Percentiles rank a stretch among this genome's conserved stretches.
Evolutionary conservation across 1,284 basidiomycete genomes (phyloP).

Genomic region (Sparassis latifolia): DNA sequence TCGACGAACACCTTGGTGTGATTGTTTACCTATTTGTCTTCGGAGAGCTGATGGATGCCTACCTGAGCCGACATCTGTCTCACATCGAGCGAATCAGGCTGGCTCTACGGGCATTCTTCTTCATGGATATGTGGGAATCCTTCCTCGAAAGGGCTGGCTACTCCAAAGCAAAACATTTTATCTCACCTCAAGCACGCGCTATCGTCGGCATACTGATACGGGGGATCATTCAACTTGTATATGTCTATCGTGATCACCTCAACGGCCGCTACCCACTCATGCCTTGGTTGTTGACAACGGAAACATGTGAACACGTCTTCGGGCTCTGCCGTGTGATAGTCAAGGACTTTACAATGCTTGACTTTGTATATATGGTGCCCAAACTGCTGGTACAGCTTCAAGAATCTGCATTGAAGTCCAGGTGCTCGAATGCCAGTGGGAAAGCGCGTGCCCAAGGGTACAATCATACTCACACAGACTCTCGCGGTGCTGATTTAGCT

Average conservation of each 20-base stretch:
- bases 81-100: slow-evolving; percentile 26
- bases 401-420: background rate
- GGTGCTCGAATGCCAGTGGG: background rate
- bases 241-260: slow-evolving; percentile 29
- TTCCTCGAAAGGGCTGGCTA: slow-evolving; percentile 22
- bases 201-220: slow-evolving; percentile 26
- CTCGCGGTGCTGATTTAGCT: slow-evolving; percentile 4
- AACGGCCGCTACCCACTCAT: slow-evolving; percentile 15
- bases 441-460: slow-evolving; percentile 14
- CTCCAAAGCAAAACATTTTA: slow-evolving; percentile 16
- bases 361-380: slow-evolving; percentile 28
- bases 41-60: slow-evolving; percentile 20
- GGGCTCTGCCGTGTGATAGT: slow-evolving; percentile 24
- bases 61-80: slow-evolving; percentile 15
- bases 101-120: slow-evolving; percentile 27
- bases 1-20: slow-evolving; percentile 8
- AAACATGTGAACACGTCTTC: slow-evolving; percentile 32
- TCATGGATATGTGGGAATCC: slow-evolving; percentile 28
- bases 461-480: slow-evolving; percentile 12
- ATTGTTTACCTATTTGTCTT: slow-evolving; percentile 20
- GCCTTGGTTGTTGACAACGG: slow-evolving; percentile 30
- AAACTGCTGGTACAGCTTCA: slow-evolving; percentile 18
- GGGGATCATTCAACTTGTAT: slow-evolving; percentile 25
- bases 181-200: slow-evolving; percentile 28
- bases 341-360: slow-evolving; percentile 29